A percentile compares a stretch with the other conserved stretches of the same genome.
Evolutionary conservation across 2,329 filamentous ascomycete species (phyloP).

Genomic region (Xylaria sp.): DNA sequence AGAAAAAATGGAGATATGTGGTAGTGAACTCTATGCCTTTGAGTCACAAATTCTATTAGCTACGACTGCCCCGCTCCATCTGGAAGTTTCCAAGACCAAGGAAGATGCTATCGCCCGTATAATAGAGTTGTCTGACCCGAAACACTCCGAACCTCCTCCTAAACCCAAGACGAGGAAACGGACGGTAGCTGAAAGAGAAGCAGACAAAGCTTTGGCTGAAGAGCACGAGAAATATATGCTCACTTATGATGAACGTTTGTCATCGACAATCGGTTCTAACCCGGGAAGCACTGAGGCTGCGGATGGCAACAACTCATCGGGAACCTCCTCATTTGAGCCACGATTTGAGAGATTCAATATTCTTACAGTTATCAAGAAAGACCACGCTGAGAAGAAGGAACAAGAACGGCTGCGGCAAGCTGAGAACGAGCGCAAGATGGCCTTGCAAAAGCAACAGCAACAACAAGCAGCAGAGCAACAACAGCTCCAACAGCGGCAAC

Average conservation of each 20-base stretch:
- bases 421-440: slow-evolving; percentile 61
- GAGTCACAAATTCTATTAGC: slow-evolving; percentile 78
- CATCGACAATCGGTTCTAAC: slow-evolving; percentile 62
- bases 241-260: slow-evolving; percentile 82
- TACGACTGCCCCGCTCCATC: slow-evolving; percentile 74
- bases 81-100: slow-evolving; percentile 74
- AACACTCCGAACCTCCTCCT: slow-evolving; percentile 77
- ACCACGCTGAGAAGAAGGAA: slow-evolving; percentile 77
- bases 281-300: slow-evolving; percentile 63
- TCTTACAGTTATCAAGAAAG: slow-evolving; percentile 80
- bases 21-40: slow-evolving; percentile 72
- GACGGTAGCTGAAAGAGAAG: slow-evolving; percentile 91
- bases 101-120: slow-evolving; percentile 75
- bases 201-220: slow-evolving; percentile 89
- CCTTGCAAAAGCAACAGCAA: slow-evolving; percentile 55
- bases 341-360: slow-evolving; percentile 92
- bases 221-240: slow-evolving; percentile 93
- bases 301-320: slow-evolving; percentile 76
- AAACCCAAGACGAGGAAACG: slow-evolving; percentile 89
- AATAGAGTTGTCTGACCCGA: slow-evolving; percentile 73
- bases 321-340: slow-evolving; percentile 77
- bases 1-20: slow-evolving; percentile 77
- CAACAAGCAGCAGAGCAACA: slow-evolving; percentile 47
- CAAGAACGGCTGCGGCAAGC: slow-evolving; percentile 74
- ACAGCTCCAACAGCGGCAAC: slow-evolving; percentile 41